phyloP scores from a whole-genome alignment of 495 filamentous ascomycete species.

The Mycothermus thermophilus region DNA sequence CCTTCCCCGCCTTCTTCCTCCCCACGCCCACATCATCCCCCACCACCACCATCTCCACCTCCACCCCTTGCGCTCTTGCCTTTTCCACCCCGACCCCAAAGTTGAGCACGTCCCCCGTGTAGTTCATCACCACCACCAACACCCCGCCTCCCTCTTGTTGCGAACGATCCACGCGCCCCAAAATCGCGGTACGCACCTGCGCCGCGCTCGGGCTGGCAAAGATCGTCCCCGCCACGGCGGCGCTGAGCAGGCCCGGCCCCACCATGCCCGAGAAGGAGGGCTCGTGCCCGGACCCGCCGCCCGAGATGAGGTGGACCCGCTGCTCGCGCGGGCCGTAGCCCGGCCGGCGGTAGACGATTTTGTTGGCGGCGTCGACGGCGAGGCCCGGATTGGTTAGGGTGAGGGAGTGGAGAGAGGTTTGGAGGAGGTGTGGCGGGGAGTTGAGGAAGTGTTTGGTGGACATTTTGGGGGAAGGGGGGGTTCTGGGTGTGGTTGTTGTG shows the following conservation, averaged over 20 bases:
- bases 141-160: constrained; percentile 38
- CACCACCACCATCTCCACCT: constrained; percentile 86
- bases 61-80: constrained; percentile 63
- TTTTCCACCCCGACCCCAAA: constrained; percentile 94
- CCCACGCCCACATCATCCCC: constrained; percentile 95
- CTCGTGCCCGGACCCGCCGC: constrained; percentile 88
- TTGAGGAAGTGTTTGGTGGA: constrained; percentile 84
- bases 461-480: constrained; percentile 25
- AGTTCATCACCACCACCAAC: constrained; percentile 55
- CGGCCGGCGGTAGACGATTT: constrained; percentile 72
- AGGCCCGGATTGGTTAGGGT: constrained; percentile 79
- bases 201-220: constrained; percentile 82
- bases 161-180: constrained; percentile 47
- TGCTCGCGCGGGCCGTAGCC: constrained; percentile 1
- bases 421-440: constrained; percentile 68
- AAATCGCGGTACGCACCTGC: constrained; percentile 68
- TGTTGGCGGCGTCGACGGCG: constrained; percentile 65
- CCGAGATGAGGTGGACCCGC: constrained; percentile 72
- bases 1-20: constrained; percentile 67
- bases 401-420: constrained; percentile 58
- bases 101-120: constrained; percentile 78
- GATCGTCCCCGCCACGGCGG: constrained; percentile 81
- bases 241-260: constrained; percentile 61
- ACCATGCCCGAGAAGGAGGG: constrained; percentile 68
- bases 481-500: background rate